Percentiles rank a stretch among this genome's conserved stretches.
phyloP scores from a whole-genome alignment of 2,329 filamentous ascomycete species.

The Ambrosiella xylebori region DNA sequence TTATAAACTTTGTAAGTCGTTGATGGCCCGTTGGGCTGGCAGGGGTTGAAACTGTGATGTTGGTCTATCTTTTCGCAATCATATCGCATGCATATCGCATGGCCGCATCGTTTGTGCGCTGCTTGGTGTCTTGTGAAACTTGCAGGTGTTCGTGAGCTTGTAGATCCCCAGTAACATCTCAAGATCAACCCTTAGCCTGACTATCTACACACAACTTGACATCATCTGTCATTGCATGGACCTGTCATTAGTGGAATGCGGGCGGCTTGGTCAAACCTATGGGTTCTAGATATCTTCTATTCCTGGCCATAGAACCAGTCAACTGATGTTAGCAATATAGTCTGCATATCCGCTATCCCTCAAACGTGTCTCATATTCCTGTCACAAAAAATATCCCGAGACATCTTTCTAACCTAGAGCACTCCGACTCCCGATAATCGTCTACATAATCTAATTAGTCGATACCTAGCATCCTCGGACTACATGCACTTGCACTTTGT shows the following conservation, averaged over 20 bases:
- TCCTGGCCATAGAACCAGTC: neutral
- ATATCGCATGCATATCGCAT: too few relatives aligned
- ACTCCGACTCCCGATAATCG: neutral
- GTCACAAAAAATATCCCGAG: neutral
- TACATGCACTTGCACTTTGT: neutral
- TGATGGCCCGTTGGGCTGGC: too few relatives aligned
- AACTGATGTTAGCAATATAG: neutral
- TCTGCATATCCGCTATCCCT: neutral
- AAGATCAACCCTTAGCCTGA: neutral
- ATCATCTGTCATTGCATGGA: neutral
- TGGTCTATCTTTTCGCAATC: too few relatives aligned
- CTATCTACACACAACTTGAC: neutral
- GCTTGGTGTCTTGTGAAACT: neutral
- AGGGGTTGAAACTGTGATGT: too few relatives aligned
- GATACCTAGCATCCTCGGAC: neutral
- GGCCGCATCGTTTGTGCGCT: neutral
- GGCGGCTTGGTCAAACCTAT: too few relatives aligned
- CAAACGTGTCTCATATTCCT: neutral
- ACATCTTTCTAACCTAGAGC: neutral
- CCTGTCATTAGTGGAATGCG: neutral
- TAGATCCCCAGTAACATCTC: neutral
- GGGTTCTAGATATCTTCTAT: neutral
- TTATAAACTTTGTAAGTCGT: neutral
- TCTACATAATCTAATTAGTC: neutral
- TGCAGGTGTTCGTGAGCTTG: neutral